phyloP scores from a whole-genome alignment of 257 asterid species.

The Solanum clarkiae region DNA sequence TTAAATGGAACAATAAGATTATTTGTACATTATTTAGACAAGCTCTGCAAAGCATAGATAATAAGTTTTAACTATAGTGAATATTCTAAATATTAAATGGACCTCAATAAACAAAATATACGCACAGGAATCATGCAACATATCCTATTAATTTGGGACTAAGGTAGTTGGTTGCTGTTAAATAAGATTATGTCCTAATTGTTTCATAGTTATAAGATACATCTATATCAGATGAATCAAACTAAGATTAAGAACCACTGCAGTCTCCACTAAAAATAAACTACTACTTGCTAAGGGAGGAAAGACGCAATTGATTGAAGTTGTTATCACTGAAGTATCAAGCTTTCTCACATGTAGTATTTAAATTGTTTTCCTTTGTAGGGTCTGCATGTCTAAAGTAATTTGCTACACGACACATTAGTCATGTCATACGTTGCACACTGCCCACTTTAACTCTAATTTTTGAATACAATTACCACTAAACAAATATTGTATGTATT shows the following conservation, averaged over 20 bases:
- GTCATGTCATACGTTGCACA: slow-evolving; percentile 67
- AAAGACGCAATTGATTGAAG: not conserved
- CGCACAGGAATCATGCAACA: not conserved
- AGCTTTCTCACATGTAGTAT: not conserved
- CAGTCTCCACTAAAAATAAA: not conserved
- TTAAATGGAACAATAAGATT: not conserved
- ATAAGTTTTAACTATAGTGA: too few species aligned
- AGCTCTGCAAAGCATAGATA: not conserved
- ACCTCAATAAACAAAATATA: not conserved
- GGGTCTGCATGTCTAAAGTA: slow-evolving; percentile 82
- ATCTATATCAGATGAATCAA: not conserved
- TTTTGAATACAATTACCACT: not conserved
- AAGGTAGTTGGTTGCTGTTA: not conserved
- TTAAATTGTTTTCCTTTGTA: slow-evolving; percentile 8
- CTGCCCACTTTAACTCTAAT: too few species aligned
- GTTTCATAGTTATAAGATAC: not conserved
- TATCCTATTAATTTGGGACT: not conserved
- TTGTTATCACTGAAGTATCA: not conserved
- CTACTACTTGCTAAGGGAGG: not conserved
- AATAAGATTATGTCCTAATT: not conserved
- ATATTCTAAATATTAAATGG: not conserved
- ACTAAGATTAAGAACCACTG: not conserved
- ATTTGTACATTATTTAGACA: not conserved
- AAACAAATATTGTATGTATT: not conserved
- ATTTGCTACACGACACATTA: slow-evolving; percentile 64